Base-by-base conservation (phyloP, 257 asterid species). In the Verbascum thapsus region DNA sequence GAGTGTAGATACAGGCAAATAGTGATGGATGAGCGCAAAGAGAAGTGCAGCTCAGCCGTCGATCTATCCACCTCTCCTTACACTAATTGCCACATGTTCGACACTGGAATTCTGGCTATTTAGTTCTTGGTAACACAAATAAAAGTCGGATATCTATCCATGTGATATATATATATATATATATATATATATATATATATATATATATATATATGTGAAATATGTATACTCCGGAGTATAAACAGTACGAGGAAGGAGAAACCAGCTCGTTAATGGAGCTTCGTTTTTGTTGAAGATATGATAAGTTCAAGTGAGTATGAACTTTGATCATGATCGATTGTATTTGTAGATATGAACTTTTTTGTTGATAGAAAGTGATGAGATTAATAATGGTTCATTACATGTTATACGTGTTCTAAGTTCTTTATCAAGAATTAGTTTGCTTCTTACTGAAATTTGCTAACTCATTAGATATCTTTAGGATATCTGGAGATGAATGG, bases 1-100 rank as follows among this genome's bases (percentile, higher is more conserved):
- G 95, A 87, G 81, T 87, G 94, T 51, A 77, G 90, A 3, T 69
- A 69, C 69, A 71, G 61, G 72, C 88, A 87, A 23, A 82, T 87
- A 11, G 74, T 68, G 57, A 48, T 58, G 43, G 95, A 87, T 8
- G 86, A 87, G 63, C 77, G 74, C 59, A 77, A 58, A 58, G 94
- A 78, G 13, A 82, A 82, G 73, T 61, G 86, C 61, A 61, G 76
- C 55, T 61, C 81, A 6, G 81, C 87, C 8, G 60, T 52, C 2
- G 89, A 78, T 10, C 67, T 74, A 51, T 70, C 86, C 13, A 59
- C 52, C 50, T 73, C 86, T 5, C 73, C 81, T 2, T 78, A 40
- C 54, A 67, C 73, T 5, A 72, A 72, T 22, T 85, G 67, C 45
- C 82, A 74, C 67, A 68, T 77, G 18, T 69, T 79, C 52, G 67